A percentile compares a stretch with the other conserved stretches of the same genome.
phyloP scores from a whole-genome alignment of 495 filamentous ascomycete genomes.

The Poronia punctata region DNA sequence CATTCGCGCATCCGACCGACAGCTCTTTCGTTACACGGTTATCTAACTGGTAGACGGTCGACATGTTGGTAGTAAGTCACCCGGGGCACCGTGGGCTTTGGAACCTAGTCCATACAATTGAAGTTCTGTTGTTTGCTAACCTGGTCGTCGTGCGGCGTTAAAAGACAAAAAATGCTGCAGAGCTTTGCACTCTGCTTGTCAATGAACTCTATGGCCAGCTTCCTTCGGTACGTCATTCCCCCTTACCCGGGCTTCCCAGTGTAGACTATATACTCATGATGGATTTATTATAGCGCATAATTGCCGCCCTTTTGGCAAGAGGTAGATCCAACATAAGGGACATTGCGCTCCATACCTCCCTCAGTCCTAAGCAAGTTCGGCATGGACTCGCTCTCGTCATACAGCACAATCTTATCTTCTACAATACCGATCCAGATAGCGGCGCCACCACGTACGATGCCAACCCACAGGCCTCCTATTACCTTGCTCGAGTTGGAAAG shows the following conservation, averaged over 20 bases:
- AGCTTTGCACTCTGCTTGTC: constrained; percentile 86
- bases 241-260: not conserved
- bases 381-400: constrained; percentile 76
- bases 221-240: constrained; percentile 62
- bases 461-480: constrained; percentile 66
- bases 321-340: constrained; percentile 68
- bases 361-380: constrained; percentile 61
- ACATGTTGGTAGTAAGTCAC: constrained; percentile 39
- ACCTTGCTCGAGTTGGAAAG: constrained; percentile 70
- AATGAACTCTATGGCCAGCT: constrained; percentile 84
- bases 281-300: constrained; percentile 67
- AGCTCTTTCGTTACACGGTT: constrained; percentile 8
- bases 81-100: not conserved
- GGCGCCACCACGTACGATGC: constrained; percentile 71
- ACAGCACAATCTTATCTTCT: constrained; percentile 79
- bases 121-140: too few relatives aligned
- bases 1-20: constrained; percentile 6
- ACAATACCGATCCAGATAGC: constrained; percentile 57
- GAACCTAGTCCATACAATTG: too few relatives aligned
- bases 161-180: constrained; percentile 55
- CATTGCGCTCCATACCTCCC: constrained; percentile 58
- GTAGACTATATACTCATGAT: too few relatives aligned
- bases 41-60: constrained; percentile 2
- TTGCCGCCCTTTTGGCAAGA: constrained; percentile 65
- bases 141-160: not conserved